Conservation (phyloP, 73 alveolate genomes). For the Blepharisma stoltei region DNA sequence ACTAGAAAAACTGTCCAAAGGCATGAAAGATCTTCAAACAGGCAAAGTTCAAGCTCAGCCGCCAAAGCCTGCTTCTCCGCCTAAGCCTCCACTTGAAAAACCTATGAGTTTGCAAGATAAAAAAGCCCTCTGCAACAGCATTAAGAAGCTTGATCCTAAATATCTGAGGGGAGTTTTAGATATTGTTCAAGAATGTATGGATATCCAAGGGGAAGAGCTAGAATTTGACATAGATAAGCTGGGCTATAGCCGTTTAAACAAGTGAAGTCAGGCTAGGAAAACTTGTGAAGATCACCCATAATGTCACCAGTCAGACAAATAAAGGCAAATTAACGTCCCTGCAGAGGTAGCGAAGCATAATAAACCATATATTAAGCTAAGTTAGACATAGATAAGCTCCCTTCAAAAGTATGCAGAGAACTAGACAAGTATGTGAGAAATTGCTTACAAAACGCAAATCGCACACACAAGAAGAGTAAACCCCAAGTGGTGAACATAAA, state of each 20-base stretch:
- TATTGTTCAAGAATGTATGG: conserved; percentile 28
- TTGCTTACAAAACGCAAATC: conserved; percentile 32
- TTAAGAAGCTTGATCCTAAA: conserved; percentile 32
- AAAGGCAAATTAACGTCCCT: too few relatives aligned
- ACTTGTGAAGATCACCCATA: too few relatives aligned
- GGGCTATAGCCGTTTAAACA: too few relatives aligned
- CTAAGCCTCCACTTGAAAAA: conserved; percentile 1
- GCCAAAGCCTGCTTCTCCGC: neutral
- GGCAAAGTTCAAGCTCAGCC: neutral
- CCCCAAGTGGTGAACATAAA: neutral
- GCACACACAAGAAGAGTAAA: neutral
- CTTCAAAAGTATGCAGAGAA: conserved; percentile 67
- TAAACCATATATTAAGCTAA: too few relatives aligned
- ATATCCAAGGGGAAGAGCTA: conserved; percentile 48
- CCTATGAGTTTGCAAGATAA: conserved; percentile 21
- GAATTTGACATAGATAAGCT: conserved; percentile 83
- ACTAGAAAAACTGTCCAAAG: conserved; percentile 17
- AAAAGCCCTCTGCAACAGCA: conserved; percentile 11
- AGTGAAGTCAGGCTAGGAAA: too few relatives aligned
- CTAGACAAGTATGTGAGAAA: conserved; percentile 72
- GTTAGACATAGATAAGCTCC: conserved; percentile 73
- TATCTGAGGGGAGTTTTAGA: conserved; percentile 26
- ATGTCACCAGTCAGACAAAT: too few relatives aligned
- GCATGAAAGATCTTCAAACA: neutral
- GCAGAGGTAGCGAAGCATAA: too few relatives aligned